Conservation (phyloP, 352 stramenopile species). For the Globisporangium emineosum region DNA sequence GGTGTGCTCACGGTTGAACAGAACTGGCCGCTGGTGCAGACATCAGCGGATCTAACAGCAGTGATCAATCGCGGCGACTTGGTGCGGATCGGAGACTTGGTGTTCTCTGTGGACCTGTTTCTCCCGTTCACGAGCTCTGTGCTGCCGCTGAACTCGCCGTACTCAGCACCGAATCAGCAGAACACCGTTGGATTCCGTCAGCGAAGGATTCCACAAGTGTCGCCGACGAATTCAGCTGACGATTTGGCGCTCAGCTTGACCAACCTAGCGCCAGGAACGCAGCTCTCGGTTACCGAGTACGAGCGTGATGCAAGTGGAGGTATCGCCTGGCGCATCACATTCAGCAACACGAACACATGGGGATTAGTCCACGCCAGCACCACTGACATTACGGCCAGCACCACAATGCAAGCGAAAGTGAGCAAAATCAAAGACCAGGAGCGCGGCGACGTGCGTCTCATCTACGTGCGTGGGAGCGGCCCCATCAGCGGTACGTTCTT, state of each 20-base stretch:
- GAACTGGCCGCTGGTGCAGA: neutral
- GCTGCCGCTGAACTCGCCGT: neutral
- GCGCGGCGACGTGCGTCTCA: neutral
- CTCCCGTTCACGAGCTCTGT: neutral
- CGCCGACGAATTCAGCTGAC: neutral
- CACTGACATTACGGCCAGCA: neutral
- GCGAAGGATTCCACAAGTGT: neutral
- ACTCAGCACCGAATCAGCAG: neutral
- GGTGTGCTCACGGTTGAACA: neutral
- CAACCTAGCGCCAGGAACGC: neutral
- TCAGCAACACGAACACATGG: neutral
- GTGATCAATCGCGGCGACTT: neutral
- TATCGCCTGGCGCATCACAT: neutral
- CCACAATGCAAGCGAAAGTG: neutral
- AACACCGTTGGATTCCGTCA: neutral
- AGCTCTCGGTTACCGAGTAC: neutral
- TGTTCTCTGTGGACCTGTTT: neutral
- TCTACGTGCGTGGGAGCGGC: neutral
- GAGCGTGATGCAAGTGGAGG: neutral
- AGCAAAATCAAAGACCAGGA: neutral
- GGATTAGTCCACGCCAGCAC: neutral
- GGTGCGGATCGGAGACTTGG: neutral
- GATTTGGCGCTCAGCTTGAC: neutral
- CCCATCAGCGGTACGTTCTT: neutral
- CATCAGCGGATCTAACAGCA: neutral